A percentile compares a stretch with the other conserved stretches of the same genome.
Conservation (phyloP, 768 basidiomycete genomes). For the Panaeolus papilionaceus region DNA sequence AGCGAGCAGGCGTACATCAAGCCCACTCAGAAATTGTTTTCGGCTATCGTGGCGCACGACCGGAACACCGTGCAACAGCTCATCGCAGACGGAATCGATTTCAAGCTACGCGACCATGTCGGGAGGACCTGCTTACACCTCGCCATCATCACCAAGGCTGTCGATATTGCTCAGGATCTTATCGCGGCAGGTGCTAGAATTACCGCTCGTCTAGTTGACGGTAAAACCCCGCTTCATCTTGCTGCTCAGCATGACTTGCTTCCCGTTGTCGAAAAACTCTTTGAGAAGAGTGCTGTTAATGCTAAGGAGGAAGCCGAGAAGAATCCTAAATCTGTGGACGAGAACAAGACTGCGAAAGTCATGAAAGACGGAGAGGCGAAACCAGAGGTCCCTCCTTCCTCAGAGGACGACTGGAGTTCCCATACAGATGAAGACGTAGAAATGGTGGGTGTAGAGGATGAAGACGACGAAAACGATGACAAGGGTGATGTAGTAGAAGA, state of each 20-base stretch:
- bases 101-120: conserved; percentile 64
- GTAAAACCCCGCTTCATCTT: conserved; percentile 61
- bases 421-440: conserved; percentile 46
- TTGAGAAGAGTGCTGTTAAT: conserved; percentile 54
- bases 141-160: conserved; percentile 53
- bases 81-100: conserved; percentile 47
- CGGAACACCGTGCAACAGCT: conserved; percentile 43
- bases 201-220: conserved; percentile 61
- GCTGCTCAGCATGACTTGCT: conserved; percentile 56
- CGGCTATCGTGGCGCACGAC: conserved; percentile 57
- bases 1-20: conserved; percentile 65
- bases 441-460: conserved; percentile 22
- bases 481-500: conserved; percentile 25
- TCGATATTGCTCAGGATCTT: conserved; percentile 54
- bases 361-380: neutral
- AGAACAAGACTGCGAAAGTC: conserved; percentile 28
- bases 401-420: conserved; percentile 58
- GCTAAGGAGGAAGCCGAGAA: conserved; percentile 32
- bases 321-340: conserved; percentile 32
- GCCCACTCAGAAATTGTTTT: conserved; percentile 60
- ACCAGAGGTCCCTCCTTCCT: conserved; percentile 39
- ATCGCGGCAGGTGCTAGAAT: conserved; percentile 63
- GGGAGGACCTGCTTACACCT: conserved; percentile 65
- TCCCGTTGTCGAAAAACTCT: conserved; percentile 51
- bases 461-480: conserved; percentile 22